Conservation (phyloP, 768 basidiomycete genomes). For the Neoboletus subvelutipes region DNA sequence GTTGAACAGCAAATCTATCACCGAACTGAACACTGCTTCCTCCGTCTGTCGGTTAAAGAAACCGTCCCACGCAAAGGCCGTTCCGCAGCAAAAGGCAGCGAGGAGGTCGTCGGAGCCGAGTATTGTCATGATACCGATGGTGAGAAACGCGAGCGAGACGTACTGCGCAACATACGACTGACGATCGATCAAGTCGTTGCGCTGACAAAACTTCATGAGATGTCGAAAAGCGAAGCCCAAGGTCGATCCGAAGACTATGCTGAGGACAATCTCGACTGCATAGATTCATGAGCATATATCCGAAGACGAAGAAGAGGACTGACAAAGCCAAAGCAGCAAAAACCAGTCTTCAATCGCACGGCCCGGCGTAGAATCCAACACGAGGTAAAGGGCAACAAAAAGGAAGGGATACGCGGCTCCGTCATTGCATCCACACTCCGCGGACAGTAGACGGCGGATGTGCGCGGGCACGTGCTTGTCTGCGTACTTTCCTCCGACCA, state of each 20-base stretch:
- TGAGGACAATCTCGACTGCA: slow-evolving; percentile 76
- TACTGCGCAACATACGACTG: slow-evolving; percentile 96
- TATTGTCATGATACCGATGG: slow-evolving; percentile 80
- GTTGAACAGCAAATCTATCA: slow-evolving; percentile 95
- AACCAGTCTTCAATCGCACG: slow-evolving; percentile 86
- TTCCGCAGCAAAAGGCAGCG: slow-evolving; percentile 92
- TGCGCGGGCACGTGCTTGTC: slow-evolving; percentile 95
- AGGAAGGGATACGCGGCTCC: slow-evolving; percentile 97
- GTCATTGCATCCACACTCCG: slow-evolving; percentile 92
- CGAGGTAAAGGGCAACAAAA: slow-evolving; percentile 85
- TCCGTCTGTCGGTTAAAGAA: slow-evolving; percentile 94
- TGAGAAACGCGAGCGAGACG: slow-evolving; percentile 77
- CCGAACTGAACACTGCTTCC: slow-evolving; percentile 92
- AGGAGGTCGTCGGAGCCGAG: slow-evolving; percentile 93
- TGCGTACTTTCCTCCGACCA: slow-evolving; percentile 94
- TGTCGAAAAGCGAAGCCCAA: slow-evolving; percentile 81
- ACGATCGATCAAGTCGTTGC: slow-evolving; percentile 83
- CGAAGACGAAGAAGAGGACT: slow-evolving; percentile 31
- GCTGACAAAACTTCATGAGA: slow-evolving; percentile 91
- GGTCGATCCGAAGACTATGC: slow-evolving; percentile 68
- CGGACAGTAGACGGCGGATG: slow-evolving; percentile 61
- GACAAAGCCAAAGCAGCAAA: slow-evolving; percentile 81
- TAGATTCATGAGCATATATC: slow-evolving; percentile 4
- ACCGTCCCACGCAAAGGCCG: slow-evolving; percentile 96
- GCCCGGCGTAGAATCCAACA: slow-evolving; percentile 60